These are phyloP conservation scores for Colletotrichum higginsianum DNA, from an alignment of 2,329 filamentous ascomycete genomes.

Conservation along the genomic window DNA sequence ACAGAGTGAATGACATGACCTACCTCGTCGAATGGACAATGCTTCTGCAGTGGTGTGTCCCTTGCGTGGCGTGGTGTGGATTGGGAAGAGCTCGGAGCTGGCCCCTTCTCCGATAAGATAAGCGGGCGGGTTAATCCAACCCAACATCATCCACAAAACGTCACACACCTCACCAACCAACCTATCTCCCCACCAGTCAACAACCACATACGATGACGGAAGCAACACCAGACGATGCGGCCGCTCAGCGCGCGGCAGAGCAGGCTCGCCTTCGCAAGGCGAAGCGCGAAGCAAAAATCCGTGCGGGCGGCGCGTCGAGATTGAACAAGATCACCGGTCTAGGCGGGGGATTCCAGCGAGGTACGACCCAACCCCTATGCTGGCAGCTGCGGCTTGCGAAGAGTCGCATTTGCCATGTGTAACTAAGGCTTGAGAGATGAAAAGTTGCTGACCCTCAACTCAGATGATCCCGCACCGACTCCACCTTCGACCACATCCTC, in stretches of 20 bases:
- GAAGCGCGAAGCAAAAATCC: constrained; percentile 84
- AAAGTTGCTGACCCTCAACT: background rate
- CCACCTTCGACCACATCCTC: constrained; percentile 31
- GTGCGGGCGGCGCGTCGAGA: constrained; percentile 77
- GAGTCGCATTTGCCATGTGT: background rate
- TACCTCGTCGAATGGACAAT: background rate
- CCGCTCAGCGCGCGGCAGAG: constrained; percentile 68
- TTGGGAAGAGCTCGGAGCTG: background rate
- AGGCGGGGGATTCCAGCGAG: constrained; percentile 68
- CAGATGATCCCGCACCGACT: constrained; percentile 25
- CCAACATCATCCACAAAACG: constrained; percentile 37
- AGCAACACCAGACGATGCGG: constrained; percentile 60
- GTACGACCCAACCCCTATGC: constrained; percentile 49
- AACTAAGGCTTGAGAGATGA: background rate
- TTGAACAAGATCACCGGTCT: constrained; percentile 83
- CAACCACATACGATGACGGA: constrained; percentile 57
- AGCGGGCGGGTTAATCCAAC: constrained; percentile 19
- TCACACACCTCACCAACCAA: constrained; percentile 23
- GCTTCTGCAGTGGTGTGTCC: background rate
- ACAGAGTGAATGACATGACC: background rate
- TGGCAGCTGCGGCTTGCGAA: background rate
- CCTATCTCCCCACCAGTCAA: constrained; percentile 21
- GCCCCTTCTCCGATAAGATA: constrained; percentile 43
- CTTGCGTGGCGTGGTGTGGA: background rate
- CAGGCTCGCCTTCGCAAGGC: constrained; percentile 84